Base-by-base conservation (phyloP, 805 yeast species). In the Debaryomyces hansenii region DNA sequence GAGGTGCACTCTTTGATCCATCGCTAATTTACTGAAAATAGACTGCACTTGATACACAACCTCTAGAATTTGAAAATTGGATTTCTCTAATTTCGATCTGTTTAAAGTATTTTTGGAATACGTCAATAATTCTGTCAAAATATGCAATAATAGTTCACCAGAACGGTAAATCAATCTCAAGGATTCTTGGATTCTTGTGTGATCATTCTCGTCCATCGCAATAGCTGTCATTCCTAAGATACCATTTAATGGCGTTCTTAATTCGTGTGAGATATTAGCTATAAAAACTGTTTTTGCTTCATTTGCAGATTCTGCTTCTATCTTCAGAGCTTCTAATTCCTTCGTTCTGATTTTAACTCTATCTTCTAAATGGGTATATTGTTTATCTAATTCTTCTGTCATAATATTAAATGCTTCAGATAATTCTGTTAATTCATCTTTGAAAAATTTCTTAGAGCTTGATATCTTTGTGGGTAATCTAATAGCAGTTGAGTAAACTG, bases 171-270 rank as follows among this genome's bases (percentile, higher is more conserved):
- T 91, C 44, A 92, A 77, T 51, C 86, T 87, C 55, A 91, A 69
- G 14, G 91, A 84, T 41, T 84, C 84, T 56, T 86, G 85, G 11
- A 90, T 83, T 53, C 83, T 82, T 11, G 72, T 65, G 4, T 75
- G 74, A 54, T 88, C 92, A 24, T 74, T 74, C 62, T 94, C 98
- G 16, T 87, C 94, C 87, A 90, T 83, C 5, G 96, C 91, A 46
- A 92, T 86, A 2, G 96, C 87, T 0, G 97, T 88, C 91, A 92
- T 88, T 52, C 98, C 98, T 45, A 94, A 70, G 36, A 94, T 94
- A 62, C 99, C 99, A 64, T 94, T 94, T 51, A 94, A 72, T 1
- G 99, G 99, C 0, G 98, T 94, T 56, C 98, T 80, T 59, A 94
- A 74, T 69, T 94, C 99, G 64, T 5, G 67, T 4, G 69, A 64